Base-by-base conservation (phyloP, 2,329 filamentous ascomycete species). In the Colletotrichum sp. region DNA sequence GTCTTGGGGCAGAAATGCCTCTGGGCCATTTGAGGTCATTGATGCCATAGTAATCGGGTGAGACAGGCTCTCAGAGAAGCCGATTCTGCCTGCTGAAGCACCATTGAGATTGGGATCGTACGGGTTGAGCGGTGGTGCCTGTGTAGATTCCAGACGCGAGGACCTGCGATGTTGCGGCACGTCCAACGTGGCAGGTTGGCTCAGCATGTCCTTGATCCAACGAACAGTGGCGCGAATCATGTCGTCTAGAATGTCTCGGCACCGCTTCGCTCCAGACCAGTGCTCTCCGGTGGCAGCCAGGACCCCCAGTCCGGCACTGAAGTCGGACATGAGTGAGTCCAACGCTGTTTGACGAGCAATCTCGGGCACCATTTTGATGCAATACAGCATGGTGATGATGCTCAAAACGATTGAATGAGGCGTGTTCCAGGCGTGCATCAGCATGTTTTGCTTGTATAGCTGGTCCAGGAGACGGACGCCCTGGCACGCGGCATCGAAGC, bases 221-320 rank as follows among this genome's bases (percentile, higher is more conserved):
- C 80, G 80, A 9, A 83, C 71, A 0, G 80, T 84, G 0, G 82
- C 81, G 26, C 79, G 80, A 0, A 82, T 83, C 12, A 87, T 76
- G 4, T 86, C 85, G 43, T 88, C 85, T 1, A 88, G 61, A 3
- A 87, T 85, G n/a, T 87, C 85, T 5, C 87, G 83, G 61, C 86
- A 85, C 15, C 85, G 82, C 72, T 87, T 88, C 1, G 88, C 89
- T 6, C 88, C 88, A 0, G 84, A 82, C 88, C 89, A 91, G 73
- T 90, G 86, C 72, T 90, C 89, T 2, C 87, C 89, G 4, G 85
- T 86, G 3, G 88, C 88, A 48, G 88, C 88, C 4, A 91, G 80
- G 1, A 90, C 84, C 16, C 87, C 88, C 13, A 88, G 80, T 1
- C 86, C 82, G 2, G 84, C 83, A 26, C 84, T 84, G 13, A 89